Percentiles rank a stretch among this genome's conserved stretches.
Evolutionary conservation across 108 stramenopile genomes (phyloP).

Genomic region (Stephanodiscus minutulus): DNA sequence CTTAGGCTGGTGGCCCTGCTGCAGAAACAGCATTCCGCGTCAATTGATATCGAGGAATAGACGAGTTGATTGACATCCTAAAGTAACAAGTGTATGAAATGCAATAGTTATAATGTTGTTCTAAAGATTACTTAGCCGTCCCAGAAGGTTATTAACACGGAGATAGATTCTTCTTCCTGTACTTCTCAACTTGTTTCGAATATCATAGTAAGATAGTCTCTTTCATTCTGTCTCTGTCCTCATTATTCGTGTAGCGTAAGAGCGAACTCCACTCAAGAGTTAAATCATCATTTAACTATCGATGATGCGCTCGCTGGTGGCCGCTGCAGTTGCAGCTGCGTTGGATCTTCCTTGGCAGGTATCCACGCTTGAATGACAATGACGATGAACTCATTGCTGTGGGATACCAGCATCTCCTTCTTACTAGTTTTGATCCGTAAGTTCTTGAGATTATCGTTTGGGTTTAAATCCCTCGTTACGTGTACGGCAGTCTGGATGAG

Average conservation of each 20-base stretch:
- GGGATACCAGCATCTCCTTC: conserved; percentile 78
- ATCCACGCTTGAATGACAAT: conserved; percentile 76
- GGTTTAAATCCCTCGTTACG: conserved; percentile 75
- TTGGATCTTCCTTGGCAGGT: conserved; percentile 37
- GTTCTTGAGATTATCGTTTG: conserved; percentile 73
- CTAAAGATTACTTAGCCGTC: no score
- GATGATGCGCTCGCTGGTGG: not conserved
- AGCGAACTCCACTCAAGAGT: conserved; percentile 4
- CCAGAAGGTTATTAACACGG: no score
- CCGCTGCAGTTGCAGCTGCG: conserved; percentile 6
- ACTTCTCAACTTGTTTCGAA: no score
- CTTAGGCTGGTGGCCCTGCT: no score
- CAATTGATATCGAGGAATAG: no score
- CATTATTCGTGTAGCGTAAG: conserved; percentile 8
- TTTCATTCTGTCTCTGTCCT: conserved; percentile 27
- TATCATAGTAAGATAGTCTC: no score
- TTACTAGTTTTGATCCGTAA: conserved; percentile 67
- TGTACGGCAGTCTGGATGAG: conserved; percentile 53
- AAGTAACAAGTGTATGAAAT: not conserved
- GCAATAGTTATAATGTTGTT: not conserved
- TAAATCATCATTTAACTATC: not conserved
- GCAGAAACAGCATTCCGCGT: no score
- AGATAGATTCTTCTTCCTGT: no score
- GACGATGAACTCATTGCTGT: conserved; percentile 66
- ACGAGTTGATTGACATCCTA: no score